These are phyloP conservation scores for Cotoneaster glaucophyllus DNA, from an alignment of 306 rosid genomes.

Conservation along the genomic window DNA sequence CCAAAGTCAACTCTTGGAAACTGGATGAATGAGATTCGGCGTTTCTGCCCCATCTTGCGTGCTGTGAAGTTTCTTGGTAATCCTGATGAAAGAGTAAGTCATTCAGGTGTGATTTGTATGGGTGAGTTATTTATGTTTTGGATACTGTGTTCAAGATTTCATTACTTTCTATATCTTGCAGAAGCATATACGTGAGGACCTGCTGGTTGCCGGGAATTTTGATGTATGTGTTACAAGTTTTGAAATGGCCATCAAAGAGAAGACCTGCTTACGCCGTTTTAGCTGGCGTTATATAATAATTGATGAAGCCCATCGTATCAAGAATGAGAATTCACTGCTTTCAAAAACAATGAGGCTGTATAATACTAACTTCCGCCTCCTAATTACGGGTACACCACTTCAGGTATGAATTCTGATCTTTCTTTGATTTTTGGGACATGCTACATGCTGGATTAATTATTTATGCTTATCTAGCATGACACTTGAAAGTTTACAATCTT, in stretches of 20 bases:
- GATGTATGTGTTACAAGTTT: slow-evolving; percentile 97
- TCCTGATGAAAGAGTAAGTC: slow-evolving; percentile 87
- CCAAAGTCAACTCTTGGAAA: slow-evolving; percentile 98
- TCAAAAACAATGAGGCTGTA: slow-evolving; percentile 95
- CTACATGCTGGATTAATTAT: background rate
- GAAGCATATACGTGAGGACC: slow-evolving; percentile 77
- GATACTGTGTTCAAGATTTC: background rate
- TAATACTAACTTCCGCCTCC: slow-evolving; percentile 82
- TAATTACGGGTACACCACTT: slow-evolving; percentile 94
- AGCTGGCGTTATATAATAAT: slow-evolving; percentile 97
- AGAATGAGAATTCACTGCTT: slow-evolving; percentile 93
- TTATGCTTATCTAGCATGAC: background rate
- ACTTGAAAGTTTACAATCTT: background rate
- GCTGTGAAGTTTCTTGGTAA: slow-evolving; percentile 94
- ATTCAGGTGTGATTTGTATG: background rate
- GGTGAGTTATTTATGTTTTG: background rate
- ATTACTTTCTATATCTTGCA: slow-evolving; percentile 27
- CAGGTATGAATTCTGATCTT: slow-evolving; percentile 52
- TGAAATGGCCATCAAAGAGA: slow-evolving; percentile 99
- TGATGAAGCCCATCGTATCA: slow-evolving; percentile 96
- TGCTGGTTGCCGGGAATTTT: slow-evolving; percentile 91
- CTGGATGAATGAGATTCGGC: slow-evolving; percentile 98
- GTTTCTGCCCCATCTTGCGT: slow-evolving; percentile 82
- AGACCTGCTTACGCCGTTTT: slow-evolving; percentile 71
- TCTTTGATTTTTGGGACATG: background rate